Percentiles rank a stretch among this genome's conserved stretches.
Evolutionary conservation across 768 basidiomycete species (phyloP).

Genomic region (Rossbeevera mucosa): DNA sequence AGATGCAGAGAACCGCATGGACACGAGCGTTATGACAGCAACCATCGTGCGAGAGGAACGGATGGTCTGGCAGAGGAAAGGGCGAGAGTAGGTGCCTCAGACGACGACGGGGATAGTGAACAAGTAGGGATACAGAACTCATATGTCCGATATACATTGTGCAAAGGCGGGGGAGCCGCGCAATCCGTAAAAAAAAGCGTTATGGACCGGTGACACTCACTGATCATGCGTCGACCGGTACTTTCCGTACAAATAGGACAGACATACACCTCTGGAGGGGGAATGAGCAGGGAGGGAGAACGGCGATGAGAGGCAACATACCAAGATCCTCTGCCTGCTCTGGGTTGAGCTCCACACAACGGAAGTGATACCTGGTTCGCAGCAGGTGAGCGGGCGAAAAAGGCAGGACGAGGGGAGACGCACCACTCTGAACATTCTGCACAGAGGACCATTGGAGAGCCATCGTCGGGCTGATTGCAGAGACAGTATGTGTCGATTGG

Average conservation of each 20-base stretch:
- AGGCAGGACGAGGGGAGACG: slow-evolving; percentile 21
- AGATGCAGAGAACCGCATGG: slow-evolving; percentile 27
- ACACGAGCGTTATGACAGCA: slow-evolving; percentile 32
- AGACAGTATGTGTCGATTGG: slow-evolving; percentile 42
- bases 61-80: slow-evolving; percentile 33
- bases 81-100: slow-evolving; percentile 29
- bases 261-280: slow-evolving; percentile 52
- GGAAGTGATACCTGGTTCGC: slow-evolving; percentile 75
- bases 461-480: slow-evolving; percentile 69
- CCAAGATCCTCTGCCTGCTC: slow-evolving; percentile 73
- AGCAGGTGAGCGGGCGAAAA: slow-evolving; percentile 6
- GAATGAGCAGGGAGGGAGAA: slow-evolving; percentile 11
- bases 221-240: slow-evolving; percentile 62
- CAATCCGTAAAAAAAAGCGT: slow-evolving; percentile 27
- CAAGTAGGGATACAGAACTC: slow-evolving; percentile 34
- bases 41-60: slow-evolving; percentile 26
- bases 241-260: slow-evolving; percentile 52
- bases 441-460: slow-evolving; percentile 77
- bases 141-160: slow-evolving; percentile 36
- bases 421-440: slow-evolving; percentile 70
- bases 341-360: slow-evolving; percentile 62
- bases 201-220: slow-evolving; percentile 59
- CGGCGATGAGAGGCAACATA: slow-evolving; percentile 39
- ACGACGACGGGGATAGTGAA: slow-evolving; percentile 31
- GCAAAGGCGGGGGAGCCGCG: slow-evolving; percentile 20